A percentile compares a stretch with the other conserved stretches of the same genome.
phyloP scores from a whole-genome alignment of 305 asterid genomes.

The Fraxinus greggii region DNA sequence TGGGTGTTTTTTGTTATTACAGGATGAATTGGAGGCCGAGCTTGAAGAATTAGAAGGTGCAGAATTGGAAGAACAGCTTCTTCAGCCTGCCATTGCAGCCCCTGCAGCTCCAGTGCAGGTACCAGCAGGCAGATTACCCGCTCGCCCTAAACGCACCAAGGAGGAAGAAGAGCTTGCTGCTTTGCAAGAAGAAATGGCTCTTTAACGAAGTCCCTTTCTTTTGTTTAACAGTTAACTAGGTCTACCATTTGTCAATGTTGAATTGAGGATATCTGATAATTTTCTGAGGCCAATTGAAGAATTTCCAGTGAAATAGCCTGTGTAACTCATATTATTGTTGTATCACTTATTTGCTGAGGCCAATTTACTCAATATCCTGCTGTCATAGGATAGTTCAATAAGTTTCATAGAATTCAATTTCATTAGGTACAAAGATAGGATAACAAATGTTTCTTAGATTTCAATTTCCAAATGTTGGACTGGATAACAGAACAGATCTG shows the following conservation, averaged over 20 bases:
- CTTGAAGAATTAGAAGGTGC: conserved; percentile 50
- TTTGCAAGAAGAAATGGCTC: conserved; percentile 49
- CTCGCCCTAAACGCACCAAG: conserved; percentile 33
- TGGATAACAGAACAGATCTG: neutral
- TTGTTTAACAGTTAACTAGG: conserved; percentile 2
- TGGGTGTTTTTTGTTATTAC: conserved; percentile 3
- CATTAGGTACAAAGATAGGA: neutral
- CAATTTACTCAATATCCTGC: neutral
- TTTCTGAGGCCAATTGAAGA: neutral
- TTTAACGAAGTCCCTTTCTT: conserved; percentile 20
- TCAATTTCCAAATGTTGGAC: neutral
- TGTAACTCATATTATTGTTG: neutral
- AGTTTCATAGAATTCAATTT: neutral
- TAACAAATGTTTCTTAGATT: neutral
- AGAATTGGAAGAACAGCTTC: conserved; percentile 50
- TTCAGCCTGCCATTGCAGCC: conserved; percentile 44
- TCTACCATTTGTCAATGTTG: neutral
- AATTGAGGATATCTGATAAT: neutral
- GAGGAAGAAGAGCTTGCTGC: conserved; percentile 60
- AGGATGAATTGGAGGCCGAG: conserved; percentile 58
- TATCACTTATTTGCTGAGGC: neutral
- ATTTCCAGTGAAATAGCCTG: neutral
- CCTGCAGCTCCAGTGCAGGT: conserved; percentile 38
- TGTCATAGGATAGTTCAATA: neutral
- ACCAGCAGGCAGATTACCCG: conserved; percentile 34